Percentiles rank a stretch among this genome's conserved stretches.
These are phyloP conservation scores for Porcisia deanei DNA, from an alignment of 208 protist genomes.

Conservation along the genomic window DNA sequence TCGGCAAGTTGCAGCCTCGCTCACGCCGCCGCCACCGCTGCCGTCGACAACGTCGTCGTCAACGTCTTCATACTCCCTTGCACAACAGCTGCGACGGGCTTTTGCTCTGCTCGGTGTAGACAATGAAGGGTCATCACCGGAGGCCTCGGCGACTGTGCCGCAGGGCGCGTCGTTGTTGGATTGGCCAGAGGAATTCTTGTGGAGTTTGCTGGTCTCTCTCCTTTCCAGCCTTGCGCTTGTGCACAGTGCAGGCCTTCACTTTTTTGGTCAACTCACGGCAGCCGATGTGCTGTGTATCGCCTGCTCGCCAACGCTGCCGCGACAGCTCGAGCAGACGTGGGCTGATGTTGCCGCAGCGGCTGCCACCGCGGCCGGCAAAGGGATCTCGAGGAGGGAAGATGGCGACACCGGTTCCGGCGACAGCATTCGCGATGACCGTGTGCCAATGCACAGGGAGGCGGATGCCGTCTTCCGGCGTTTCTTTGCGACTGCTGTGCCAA, in stretches of 20 bases:
- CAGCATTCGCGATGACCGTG: not conserved
- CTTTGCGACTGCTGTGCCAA: constrained; percentile 18
- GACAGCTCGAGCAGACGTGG: constrained; percentile 37
- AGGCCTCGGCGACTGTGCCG: not conserved
- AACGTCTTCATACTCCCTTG: constrained; percentile 14
- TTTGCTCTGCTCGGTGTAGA: constrained; percentile 8
- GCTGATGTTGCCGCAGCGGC: constrained; percentile 12
- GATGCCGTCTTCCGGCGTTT: constrained; percentile 26
- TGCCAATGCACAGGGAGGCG: not conserved
- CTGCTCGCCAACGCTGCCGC: constrained; percentile 29
- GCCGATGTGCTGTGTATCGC: constrained; percentile 76
- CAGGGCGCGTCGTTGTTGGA: constrained; percentile 29
- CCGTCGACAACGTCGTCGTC: constrained; percentile 18
- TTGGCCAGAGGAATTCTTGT: constrained; percentile 82
- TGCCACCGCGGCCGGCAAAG: not conserved
- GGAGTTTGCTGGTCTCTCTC: constrained; percentile 65
- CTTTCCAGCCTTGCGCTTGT: constrained; percentile 63
- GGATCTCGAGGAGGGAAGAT: not conserved
- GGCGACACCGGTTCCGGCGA: not conserved
- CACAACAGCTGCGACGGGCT: constrained; percentile 27
- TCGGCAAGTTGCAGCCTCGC: not conserved
- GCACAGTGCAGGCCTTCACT: constrained; percentile 70
- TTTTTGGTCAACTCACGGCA: constrained; percentile 53
- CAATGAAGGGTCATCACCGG: not conserved
- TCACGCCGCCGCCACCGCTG: not conserved